A percentile compares a stretch with the other conserved stretches of the same genome.
These are phyloP conservation scores for Aspergillus ruber DNA, from an alignment of 2,329 filamentous ascomycete genomes.

Conservation along the genomic window DNA sequence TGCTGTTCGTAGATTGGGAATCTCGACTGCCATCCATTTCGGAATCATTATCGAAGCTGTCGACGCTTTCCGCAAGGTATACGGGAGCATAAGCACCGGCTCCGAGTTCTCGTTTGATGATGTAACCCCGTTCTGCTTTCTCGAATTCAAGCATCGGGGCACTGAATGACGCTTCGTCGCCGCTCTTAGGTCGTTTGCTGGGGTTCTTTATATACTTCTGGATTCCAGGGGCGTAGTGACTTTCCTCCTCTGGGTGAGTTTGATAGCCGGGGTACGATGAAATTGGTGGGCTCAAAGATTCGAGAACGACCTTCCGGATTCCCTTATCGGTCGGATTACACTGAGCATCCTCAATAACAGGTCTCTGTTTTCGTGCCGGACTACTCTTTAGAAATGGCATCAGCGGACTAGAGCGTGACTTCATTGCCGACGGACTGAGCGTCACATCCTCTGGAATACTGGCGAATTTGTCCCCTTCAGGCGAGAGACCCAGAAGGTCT, in stretches of 20 bases:
- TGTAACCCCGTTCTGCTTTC: slow-evolving; percentile 61
- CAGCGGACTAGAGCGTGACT: slow-evolving; percentile 19
- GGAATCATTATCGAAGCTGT: slow-evolving; percentile 39
- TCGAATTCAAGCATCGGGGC: slow-evolving; percentile 64
- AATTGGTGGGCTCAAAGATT: slow-evolving; percentile 66
- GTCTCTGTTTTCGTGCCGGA: slow-evolving; percentile 36
- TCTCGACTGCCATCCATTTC: slow-evolving; percentile 36
- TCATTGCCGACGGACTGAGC: slow-evolving; percentile 34
- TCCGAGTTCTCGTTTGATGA: slow-evolving; percentile 76
- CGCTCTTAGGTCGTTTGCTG: slow-evolving; percentile 43
- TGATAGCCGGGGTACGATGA: slow-evolving; percentile 71
- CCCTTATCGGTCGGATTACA: slow-evolving; percentile 84
- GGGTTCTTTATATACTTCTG: slow-evolving; percentile 70
- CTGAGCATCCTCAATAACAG: slow-evolving; percentile 72
- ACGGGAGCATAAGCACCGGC: slow-evolving; percentile 93
- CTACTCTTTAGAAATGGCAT: slow-evolving; percentile 13
- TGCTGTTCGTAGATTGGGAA: slow-evolving; percentile 48
- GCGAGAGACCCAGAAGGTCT: slow-evolving; percentile 59
- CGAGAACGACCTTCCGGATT: slow-evolving; percentile 68
- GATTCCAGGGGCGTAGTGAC: slow-evolving; percentile 66
- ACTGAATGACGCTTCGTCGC: slow-evolving; percentile 54
- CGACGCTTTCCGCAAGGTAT: slow-evolving; percentile 75
- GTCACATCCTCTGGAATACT: slow-evolving; percentile 26
- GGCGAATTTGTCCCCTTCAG: slow-evolving; percentile 42
- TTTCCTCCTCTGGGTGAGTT: slow-evolving; percentile 60